phyloP scores from a whole-genome alignment of 495 filamentous ascomycete genomes.

The Oidiodendron maius region DNA sequence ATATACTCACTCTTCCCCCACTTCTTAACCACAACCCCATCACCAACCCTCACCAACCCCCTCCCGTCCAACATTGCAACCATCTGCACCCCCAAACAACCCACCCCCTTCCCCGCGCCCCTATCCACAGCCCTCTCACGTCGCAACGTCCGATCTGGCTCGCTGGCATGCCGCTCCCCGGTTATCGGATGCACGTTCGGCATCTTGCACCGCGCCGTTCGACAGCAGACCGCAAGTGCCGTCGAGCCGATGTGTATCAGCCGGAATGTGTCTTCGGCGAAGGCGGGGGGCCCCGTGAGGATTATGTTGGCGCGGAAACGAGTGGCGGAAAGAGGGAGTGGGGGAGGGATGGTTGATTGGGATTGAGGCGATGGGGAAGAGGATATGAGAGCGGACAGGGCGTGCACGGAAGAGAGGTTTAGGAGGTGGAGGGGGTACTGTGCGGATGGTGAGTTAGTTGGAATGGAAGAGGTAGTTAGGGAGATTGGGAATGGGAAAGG shows the following conservation, averaged over 20 bases:
- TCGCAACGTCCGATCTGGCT: constrained; percentile 70
- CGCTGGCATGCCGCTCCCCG: constrained; percentile 59
- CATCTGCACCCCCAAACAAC: constrained; percentile 82
- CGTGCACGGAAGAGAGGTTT: constrained; percentile 65
- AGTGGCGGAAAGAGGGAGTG: constrained; percentile 54
- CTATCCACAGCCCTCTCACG: constrained; percentile 66
- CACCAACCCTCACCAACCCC: constrained; percentile 51
- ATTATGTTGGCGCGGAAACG: constrained; percentile 87
- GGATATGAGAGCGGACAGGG: too few species aligned
- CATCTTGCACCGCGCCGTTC: constrained; percentile 72
- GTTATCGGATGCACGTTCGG: constrained; percentile 77
- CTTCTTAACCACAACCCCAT: constrained; percentile 53
- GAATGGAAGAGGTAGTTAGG: not conserved
- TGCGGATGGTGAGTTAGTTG: constrained; percentile 11
- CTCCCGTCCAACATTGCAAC: constrained; percentile 52
- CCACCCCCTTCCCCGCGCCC: constrained; percentile 55
- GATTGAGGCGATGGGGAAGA: too few species aligned
- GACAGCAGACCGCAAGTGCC: constrained; percentile 56
- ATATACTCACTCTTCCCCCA: constrained; percentile 60
- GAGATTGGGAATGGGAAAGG: not conserved
- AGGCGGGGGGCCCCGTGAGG: constrained; percentile 55
- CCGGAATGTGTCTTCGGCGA: constrained; percentile 77
- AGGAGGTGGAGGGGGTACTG: constrained; percentile 80
- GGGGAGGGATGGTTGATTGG: too few species aligned
- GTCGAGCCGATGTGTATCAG: constrained; percentile 50